Conservation (phyloP, 192 early-diverging fungal species). For the Rhizophagus clarus region DNA sequence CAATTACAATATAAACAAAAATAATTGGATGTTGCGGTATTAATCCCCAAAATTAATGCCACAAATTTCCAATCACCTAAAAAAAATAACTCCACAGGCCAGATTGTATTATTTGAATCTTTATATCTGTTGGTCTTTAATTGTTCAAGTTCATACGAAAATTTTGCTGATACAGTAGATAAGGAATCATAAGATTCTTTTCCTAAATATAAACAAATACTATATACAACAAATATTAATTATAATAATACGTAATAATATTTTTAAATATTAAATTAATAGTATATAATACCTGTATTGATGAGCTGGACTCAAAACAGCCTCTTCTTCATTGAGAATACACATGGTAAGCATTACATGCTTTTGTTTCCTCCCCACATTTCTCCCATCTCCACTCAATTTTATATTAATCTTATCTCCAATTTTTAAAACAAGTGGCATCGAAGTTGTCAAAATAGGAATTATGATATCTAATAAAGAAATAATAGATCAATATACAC, state of each 20-base stretch:
- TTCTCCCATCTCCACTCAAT: slow-evolving; percentile 1
- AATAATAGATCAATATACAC: not conserved
- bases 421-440: not conserved
- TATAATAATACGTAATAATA: not conserved
- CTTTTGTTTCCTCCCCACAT: not conserved
- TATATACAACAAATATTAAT: not conserved
- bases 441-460: not conserved
- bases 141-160: not conserved
- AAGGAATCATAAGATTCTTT: not conserved
- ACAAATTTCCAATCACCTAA: slow-evolving; percentile 5
- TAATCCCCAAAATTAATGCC: not conserved
- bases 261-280: not conserved
- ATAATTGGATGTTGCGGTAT: not conserved
- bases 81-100: not conserved
- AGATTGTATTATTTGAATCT: not conserved
- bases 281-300: not conserved
- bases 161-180: not conserved
- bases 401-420: not conserved
- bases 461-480: not conserved
- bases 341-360: not conserved
- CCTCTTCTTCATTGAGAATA: not conserved
- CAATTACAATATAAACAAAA: slow-evolving; percentile 17
- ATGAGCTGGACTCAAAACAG: not conserved
- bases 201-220: no score
- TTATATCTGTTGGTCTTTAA: not conserved